These are phyloP conservation scores for Cystobasidium pallidum DNA, from an alignment of 1,284 basidiomycete genomes.

Conservation along the genomic window DNA sequence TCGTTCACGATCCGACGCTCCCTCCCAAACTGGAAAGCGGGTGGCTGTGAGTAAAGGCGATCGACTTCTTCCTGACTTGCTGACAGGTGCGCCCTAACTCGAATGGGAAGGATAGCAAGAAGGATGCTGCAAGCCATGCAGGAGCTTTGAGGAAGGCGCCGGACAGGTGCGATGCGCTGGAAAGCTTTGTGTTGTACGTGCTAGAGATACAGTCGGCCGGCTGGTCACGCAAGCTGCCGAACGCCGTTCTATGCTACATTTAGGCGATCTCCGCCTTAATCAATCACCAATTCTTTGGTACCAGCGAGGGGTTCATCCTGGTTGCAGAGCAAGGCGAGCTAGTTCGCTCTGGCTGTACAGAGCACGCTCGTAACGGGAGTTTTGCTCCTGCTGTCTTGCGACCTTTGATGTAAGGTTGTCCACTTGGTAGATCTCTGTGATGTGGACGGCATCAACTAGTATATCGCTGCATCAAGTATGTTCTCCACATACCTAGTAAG, in stretches of 20 bases:
- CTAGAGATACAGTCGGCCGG: no score
- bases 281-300: background rate
- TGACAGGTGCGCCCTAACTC: background rate
- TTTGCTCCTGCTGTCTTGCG: slow-evolving; percentile 8
- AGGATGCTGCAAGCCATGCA: no score
- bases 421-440: background rate
- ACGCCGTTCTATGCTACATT: slow-evolving; percentile 2
- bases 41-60: background rate
- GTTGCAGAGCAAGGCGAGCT: background rate
- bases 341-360: background rate
- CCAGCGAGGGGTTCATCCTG: background rate
- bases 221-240: no score
- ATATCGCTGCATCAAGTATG: background rate
- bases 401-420: background rate
- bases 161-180: no score
- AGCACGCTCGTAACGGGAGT: background rate
- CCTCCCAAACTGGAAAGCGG: background rate
- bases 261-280: no score
- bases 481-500: slow-evolving; percentile 24
- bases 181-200: no score
- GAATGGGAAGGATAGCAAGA: background rate
- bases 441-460: background rate
- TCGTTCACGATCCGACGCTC: background rate
- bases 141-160: no score
- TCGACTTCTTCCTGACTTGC: background rate